Base-by-base conservation (phyloP, 345 rosid genomes). In the Syzygium grande region DNA sequence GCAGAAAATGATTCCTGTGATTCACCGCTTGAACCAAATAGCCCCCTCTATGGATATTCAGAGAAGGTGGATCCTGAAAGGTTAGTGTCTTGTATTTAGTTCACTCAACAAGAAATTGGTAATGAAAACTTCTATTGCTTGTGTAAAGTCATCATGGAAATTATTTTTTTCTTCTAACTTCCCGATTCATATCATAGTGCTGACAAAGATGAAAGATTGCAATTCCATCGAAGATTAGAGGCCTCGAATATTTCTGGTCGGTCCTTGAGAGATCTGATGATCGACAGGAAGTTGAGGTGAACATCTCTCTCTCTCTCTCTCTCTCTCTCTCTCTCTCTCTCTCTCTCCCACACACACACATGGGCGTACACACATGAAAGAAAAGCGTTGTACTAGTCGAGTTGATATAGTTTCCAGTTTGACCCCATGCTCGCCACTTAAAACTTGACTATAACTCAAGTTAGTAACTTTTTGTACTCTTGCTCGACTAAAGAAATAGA, bases 1-100 rank as follows among this genome's bases (percentile, higher is more conserved):
- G 99, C 99, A 80, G 99, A 97, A 92, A 97, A 98, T 92, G 99
- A 98, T 92, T 98, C 99, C 29, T 98, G 99, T 59, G 99, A 98
- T 91, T 97, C 99, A 87, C 99, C 98, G 30, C 93, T 98, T 59
- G 99, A 98, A 92, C 99, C 99, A 88, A 98, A 98, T 88, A 97
- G 99, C 92, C 99, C 99, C 86, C 90, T 97, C 65, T 96, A 95
- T 91, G 98, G 96, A 55, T 89, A 88, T 90, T 77, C 95, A 17
- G 98, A 97, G 88, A 93, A 95, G 91, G 84, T 91, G 88, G 99
- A 96, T 89, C 90, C 93, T 90, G 98, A 95, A 91, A 94, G 97
- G 98, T 95, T 54, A 84, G 93, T 86, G 58, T 58, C 14, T n/a
- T 55, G 17, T 85, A 73, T 49, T 51, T 86, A 56, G 55, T 79